Conservation (phyloP, 139 green algal species). For the Desmodesmus armatus region DNA sequence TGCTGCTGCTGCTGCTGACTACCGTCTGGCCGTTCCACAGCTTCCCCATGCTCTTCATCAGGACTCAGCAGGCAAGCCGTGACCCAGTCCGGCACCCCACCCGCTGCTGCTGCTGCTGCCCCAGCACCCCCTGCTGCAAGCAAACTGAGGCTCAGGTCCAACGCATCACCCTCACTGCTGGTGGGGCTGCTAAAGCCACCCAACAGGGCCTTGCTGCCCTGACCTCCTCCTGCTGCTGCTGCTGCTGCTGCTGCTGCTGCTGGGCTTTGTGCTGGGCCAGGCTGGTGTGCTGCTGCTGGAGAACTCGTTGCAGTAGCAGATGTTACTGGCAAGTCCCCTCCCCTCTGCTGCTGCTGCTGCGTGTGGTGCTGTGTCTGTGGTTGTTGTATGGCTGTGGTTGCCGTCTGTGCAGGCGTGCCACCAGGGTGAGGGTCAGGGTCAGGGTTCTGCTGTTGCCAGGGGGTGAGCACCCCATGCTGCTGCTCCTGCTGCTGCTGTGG, state of each 20-base stretch:
- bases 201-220: neutral
- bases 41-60: neutral
- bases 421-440: too few relatives aligned
- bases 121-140: neutral
- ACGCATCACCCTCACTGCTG: too few relatives aligned
- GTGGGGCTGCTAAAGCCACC: neutral
- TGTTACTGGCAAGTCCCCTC: neutral
- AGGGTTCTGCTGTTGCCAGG: too few relatives aligned
- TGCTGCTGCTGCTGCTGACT: constrained; percentile 21
- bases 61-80: neutral
- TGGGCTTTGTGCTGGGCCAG: neutral
- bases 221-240: too few relatives aligned
- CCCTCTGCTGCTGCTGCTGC: neutral
- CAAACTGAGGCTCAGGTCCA: neutral
- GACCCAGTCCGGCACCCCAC: too few relatives aligned
- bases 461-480: neutral
- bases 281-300: neutral
- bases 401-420: too few relatives aligned
- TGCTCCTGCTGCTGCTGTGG: neutral
- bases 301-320: too few relatives aligned
- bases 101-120: neutral
- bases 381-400: too few relatives aligned
- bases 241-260: constrained; percentile 16
- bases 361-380: neutral
- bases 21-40: too few relatives aligned